A percentile compares a stretch with the other conserved stretches of the same genome.
These are phyloP conservation scores for Grigorovia yakushimaensis DNA, from an alignment of 805 yeast genomes.

Conservation along the genomic window DNA sequence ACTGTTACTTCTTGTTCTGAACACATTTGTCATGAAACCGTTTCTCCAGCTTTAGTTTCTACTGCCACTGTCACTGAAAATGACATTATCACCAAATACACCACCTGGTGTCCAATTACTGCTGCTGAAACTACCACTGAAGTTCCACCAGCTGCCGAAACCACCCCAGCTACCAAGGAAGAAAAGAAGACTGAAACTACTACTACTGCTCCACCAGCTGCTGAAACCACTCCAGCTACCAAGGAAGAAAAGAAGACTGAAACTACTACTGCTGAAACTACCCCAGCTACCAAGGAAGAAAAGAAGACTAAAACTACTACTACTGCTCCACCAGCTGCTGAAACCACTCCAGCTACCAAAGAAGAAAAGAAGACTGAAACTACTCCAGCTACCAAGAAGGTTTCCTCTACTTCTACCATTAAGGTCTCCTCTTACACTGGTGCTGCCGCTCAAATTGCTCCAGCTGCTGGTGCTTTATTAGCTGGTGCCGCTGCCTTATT, in stretches of 20 bases:
- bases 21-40: constrained; percentile 26
- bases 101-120: constrained; percentile 30
- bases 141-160: constrained; percentile 19
- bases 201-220: constrained; percentile 18
- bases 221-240: constrained; percentile 24
- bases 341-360: constrained; percentile 21
- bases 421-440: constrained; percentile 30
- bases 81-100: constrained; percentile 23
- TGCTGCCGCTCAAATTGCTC: constrained; percentile 37
- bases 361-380: not conserved
- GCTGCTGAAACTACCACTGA: constrained; percentile 22
- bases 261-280: constrained; percentile 16
- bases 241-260: constrained; percentile 8
- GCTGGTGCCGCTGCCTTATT: constrained; percentile 43
- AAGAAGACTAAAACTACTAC: constrained; percentile 9
- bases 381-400: constrained; percentile 5
- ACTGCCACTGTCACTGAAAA: constrained; percentile 27
- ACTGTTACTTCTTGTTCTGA: constrained; percentile 30
- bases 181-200: constrained; percentile 5
- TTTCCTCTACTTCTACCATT: constrained; percentile 14
- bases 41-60: constrained; percentile 28
- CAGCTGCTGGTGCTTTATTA: constrained; percentile 40
- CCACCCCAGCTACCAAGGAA: constrained; percentile 22
- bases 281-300: constrained; percentile 18
- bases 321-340: constrained; percentile 15